phyloP scores from a whole-genome alignment of 2,329 filamentous ascomycete species.

The Cordyceps militaris region DNA sequence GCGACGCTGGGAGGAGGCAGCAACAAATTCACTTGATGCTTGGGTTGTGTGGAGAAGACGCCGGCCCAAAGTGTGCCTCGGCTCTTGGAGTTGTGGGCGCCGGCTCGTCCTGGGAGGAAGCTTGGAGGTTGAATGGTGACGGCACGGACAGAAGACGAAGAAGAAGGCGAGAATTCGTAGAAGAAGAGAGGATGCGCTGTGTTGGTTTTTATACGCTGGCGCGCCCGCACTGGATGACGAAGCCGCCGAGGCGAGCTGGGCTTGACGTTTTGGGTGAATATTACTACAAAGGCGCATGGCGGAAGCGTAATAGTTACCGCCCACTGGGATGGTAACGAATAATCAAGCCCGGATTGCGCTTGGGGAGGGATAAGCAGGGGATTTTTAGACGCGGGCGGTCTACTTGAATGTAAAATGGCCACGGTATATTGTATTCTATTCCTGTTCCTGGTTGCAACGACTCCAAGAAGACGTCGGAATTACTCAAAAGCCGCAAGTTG shows the following conservation, averaged over 20 bases:
- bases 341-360: not conserved
- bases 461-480: no score
- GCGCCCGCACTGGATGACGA: no score
- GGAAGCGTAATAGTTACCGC: slow-evolving; percentile 9
- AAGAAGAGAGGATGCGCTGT: not conserved
- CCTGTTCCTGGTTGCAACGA: no score
- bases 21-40: not conserved
- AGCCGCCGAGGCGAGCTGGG: not conserved
- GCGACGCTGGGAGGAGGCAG: not conserved
- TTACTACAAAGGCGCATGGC: slow-evolving; percentile 9
- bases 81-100: slow-evolving; percentile 4
- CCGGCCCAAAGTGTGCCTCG: slow-evolving; percentile 8
- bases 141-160: not conserved
- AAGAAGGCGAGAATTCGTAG: not conserved
- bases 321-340: not conserved
- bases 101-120: slow-evolving; percentile 4
- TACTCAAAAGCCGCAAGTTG: not conserved
- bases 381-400: not conserved
- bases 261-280: not conserved
- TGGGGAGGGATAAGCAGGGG: not conserved
- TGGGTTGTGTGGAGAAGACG: not conserved
- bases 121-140: not conserved
- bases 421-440: no score
- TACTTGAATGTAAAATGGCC: not conserved
- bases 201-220: no score